These are phyloP conservation scores for Tubosaeta sp. DNA, from an alignment of 768 basidiomycete genomes.

Conservation along the genomic window DNA sequence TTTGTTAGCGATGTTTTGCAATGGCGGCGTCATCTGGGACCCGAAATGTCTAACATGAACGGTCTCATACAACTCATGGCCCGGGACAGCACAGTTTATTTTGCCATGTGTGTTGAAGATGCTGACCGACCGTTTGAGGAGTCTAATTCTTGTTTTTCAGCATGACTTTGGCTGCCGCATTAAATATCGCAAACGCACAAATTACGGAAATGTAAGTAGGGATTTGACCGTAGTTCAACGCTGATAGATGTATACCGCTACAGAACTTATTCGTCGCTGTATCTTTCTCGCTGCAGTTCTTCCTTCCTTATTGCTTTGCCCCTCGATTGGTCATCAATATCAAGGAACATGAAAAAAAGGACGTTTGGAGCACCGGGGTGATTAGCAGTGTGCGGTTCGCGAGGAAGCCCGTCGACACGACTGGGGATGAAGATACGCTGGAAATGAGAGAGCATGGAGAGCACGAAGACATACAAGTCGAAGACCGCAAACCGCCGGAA, in stretches of 20 bases:
- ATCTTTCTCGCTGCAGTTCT: conserved; percentile 14
- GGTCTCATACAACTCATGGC: conserved; percentile 13
- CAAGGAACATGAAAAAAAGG: conserved; percentile 7
- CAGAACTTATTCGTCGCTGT: conserved; percentile 4
- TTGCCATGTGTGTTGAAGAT: conserved; percentile 10
- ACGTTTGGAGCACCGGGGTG: conserved; percentile 2
- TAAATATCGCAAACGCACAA: too few relatives aligned
- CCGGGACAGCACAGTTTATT: conserved; percentile 19
- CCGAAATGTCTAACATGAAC: background rate
- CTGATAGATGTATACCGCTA: too few relatives aligned
- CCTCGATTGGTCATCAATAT: conserved; percentile 19
- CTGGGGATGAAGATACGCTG: background rate
- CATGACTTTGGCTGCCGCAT: too few relatives aligned
- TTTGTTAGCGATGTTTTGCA: conserved; percentile 6
- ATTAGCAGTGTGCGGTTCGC: background rate
- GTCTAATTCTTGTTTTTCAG: background rate
- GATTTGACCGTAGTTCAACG: too few relatives aligned
- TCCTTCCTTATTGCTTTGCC: too few relatives aligned
- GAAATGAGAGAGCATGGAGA: background rate
- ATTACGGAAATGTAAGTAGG: too few relatives aligned
- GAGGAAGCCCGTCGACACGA: background rate
- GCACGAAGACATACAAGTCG: background rate
- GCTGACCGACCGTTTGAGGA: background rate
- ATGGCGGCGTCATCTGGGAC: background rate
- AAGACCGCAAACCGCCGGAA: background rate